Base-by-base conservation (phyloP, 179 eudicot genomes). In the Spergularia azorica region DNA sequence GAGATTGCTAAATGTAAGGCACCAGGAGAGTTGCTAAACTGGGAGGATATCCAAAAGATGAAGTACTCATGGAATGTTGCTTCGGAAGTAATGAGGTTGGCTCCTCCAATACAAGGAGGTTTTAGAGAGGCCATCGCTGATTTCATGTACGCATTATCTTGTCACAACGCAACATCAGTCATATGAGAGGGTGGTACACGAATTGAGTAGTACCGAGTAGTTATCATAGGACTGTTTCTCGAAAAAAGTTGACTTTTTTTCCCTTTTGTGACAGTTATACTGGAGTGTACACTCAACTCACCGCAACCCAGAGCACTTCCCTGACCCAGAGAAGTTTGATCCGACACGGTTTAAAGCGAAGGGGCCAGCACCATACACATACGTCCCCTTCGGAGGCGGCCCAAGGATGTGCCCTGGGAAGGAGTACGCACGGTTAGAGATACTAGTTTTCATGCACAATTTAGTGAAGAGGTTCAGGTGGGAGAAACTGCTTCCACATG, bases 31-130 rank as follows among this genome's bases (percentile, higher is more conserved):
- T 12, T 69, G 52, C n/a, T n/a, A n/a, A n/a, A n/a, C n/a, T n/a
- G n/a, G n/a, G n/a, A n/a, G n/a, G n/a, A n/a, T n/a, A n/a, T 70
- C 79, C 21, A 79, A 77, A 84, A 74, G 81, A 84, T 82, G 86
- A 83, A 83, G 76, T 80, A 80, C 26, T 83, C 83, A 41, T 80
- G 83, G 83, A 83, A 80, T 73, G 87, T 81, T 43, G 87, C 85
- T 39, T 79, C 79, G 73, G 85, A 84, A 84, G 87, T 82, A 4
- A 76, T 84, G 85, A 79, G 87, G 41, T 56, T 85, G 21, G 71
- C 72, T 6, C 85, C 87, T 54, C 87, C 85, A 1, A 50, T 79
- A 41, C 87, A 79, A 79, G 85, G 85, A 11, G 81, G 77, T 41
- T 82, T 82, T 56, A 70, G 83, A 75, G 83, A 82, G 61, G 85